Evolutionary conservation across 768 basidiomycete genomes (phyloP).

Genomic region (Suillus ampliporus): DNA sequence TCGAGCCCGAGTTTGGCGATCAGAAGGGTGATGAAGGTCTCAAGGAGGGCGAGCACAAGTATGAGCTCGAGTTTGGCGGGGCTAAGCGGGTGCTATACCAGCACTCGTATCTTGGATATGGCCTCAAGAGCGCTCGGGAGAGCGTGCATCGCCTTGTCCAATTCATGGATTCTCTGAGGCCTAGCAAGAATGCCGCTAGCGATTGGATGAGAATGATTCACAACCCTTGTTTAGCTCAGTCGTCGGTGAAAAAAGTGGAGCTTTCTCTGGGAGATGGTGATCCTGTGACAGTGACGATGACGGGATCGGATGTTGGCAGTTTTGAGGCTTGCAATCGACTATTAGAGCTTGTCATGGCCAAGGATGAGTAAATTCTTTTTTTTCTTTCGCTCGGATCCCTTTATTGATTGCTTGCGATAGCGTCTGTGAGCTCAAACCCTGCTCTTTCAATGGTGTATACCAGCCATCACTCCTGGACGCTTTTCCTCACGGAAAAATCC

Average conservation of each 20-base stretch:
- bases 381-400: slow-evolving; percentile 3
- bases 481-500: slow-evolving; percentile 83
- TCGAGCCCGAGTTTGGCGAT: slow-evolving; percentile 75
- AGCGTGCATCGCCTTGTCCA: slow-evolving; percentile 89
- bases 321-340: slow-evolving; percentile 88
- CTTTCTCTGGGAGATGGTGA: slow-evolving; percentile 54
- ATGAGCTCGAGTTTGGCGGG: slow-evolving; percentile 79
- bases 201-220: slow-evolving; percentile 25
- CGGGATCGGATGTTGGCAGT: slow-evolving; percentile 78
- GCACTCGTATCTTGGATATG: slow-evolving; percentile 97
- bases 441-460: slow-evolving; percentile 97
- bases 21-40: slow-evolving; percentile 43
- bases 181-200: slow-evolving; percentile 12
- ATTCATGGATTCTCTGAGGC: slow-evolving; percentile 69
- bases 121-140: slow-evolving; percentile 85
- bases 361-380: slow-evolving; percentile 76
- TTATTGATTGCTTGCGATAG: slow-evolving; percentile 39
- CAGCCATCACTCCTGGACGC: slow-evolving; percentile 91
- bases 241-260: slow-evolving; percentile 65
- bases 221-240: slow-evolving; percentile 85
- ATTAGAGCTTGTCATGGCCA: slow-evolving; percentile 89
- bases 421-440: slow-evolving; percentile 90
- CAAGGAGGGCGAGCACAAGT: slow-evolving; percentile 91
- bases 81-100: slow-evolving; percentile 83
- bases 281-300: slow-evolving; percentile 76